phyloP scores from a whole-genome alignment of 2,329 filamentous ascomycete genomes.

The Paecilomyces niveus region DNA sequence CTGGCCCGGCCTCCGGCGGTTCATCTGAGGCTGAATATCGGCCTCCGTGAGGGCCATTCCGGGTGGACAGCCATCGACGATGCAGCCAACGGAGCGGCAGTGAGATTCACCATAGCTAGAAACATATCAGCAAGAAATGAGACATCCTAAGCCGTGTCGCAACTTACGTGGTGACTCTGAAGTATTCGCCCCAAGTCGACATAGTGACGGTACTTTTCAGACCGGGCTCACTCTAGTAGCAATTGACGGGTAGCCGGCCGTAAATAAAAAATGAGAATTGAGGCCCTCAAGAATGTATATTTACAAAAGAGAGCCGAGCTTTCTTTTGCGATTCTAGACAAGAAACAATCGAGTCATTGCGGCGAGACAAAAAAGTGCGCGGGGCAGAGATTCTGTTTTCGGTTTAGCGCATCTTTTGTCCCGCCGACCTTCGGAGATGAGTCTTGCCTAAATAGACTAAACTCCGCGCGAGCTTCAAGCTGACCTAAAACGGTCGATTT shows the following conservation, averaged over 20 bases:
- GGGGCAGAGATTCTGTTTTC: background rate
- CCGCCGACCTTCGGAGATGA: background rate
- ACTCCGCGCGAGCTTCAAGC: background rate
- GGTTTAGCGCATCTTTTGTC: background rate
- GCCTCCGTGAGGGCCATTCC: conserved; percentile 76
- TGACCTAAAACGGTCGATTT: background rate
- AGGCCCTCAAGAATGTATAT: background rate
- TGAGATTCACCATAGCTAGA: conserved; percentile 75
- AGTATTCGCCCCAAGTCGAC: conserved; percentile 82
- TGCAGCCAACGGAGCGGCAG: conserved; percentile 87
- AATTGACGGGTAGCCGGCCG: background rate
- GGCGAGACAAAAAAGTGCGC: background rate
- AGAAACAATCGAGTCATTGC: background rate
- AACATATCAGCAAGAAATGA: conserved; percentile 8
- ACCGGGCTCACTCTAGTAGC: background rate
- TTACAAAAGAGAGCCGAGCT: background rate
- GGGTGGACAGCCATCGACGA: conserved; percentile 87
- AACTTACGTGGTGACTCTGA: conserved; percentile 73
- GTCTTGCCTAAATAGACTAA: background rate
- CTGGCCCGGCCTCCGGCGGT: conserved; percentile 80
- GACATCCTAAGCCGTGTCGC: conserved; percentile 4
- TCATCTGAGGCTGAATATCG: conserved; percentile 94
- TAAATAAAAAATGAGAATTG: background rate
- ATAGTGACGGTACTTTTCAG: conserved; percentile 43
- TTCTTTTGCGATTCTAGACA: background rate